A percentile compares a stretch with the other conserved stretches of the same genome.
Conservation (phyloP, 495 filamentous ascomycete genomes). For the Pseudoneurospora amorphoporcata region DNA sequence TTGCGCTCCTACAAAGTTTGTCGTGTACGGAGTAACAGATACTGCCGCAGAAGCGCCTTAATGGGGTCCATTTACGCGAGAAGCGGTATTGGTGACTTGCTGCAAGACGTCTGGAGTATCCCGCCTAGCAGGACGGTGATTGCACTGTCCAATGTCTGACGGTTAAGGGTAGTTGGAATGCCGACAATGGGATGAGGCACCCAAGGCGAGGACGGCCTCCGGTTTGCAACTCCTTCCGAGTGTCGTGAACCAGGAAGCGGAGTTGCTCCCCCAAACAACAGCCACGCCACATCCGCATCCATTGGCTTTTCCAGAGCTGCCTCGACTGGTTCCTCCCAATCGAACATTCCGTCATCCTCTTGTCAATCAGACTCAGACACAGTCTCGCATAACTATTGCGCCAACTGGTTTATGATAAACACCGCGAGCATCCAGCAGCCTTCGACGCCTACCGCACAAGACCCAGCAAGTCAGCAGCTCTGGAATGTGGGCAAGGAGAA, state of each 20-base stretch:
- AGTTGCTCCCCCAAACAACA: not conserved
- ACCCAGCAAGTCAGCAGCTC: not conserved
- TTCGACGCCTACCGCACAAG: not conserved
- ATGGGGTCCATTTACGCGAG: too few species aligned
- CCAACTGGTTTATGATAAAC: not conserved
- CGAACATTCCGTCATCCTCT: not conserved
- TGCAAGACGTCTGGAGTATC: too few species aligned
- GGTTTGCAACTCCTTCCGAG: not conserved
- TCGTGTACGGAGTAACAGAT: too few species aligned
- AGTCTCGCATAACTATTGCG: not conserved
- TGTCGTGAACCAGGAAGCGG: not conserved
- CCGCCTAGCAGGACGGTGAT: too few species aligned
- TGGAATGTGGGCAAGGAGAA: not conserved
- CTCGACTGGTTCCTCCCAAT: not conserved
- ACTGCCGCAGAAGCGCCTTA: too few species aligned
- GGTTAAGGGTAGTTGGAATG: too few species aligned
- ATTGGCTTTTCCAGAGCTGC: not conserved
- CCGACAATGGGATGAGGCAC: too few species aligned
- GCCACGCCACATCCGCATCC: not conserved
- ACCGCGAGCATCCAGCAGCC: not conserved
- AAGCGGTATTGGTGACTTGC: too few species aligned
- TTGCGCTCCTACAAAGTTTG: too few species aligned
- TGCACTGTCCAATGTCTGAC: too few species aligned
- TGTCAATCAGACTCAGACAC: not conserved
- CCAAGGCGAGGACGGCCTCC: not conserved